Evolutionary conservation across 495 filamentous ascomycete genomes (phyloP), one percentile per base, ranked within the genome.

Genomic region (Lophiostoma macrostomum): DNA sequence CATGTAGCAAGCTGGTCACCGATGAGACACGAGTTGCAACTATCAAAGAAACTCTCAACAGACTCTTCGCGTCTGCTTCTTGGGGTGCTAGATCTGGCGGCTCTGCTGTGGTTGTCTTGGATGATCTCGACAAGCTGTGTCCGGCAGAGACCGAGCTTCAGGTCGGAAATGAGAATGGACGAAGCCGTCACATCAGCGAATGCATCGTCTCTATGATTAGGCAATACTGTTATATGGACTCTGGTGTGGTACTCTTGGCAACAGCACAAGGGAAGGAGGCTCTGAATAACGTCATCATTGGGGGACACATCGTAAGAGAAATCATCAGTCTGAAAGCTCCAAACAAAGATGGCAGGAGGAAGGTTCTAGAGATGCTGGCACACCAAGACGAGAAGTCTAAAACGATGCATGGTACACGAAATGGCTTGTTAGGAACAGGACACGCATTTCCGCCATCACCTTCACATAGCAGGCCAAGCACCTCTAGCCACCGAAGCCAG

Each of bases 91-190:
- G 90, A 40, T 78, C 90, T 10, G 90, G 88, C 32, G 91, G 93
- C 5, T 83, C 80, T 51, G 77, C 91, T 0, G 60, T 96, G 4
- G 83, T 98, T 12, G 80, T 98, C 32, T 73, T 98, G 2, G 93
- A 98, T 63, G 93, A 98, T 56, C 74, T 98, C 8, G 94, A 98
- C 66, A 86, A 85, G 54, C 73, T 98, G 8, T 96, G 93, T 65
- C 90, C 91, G 0, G 83, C 81, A 0, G 93, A 97, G 69, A 95
- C 89, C 0, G 93, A 97, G 66, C 73, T 96, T 23, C 86, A 95
- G 69, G 88, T 94, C 6, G 90, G 88, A 46, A 86, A 83, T 34
- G 90, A 98, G 59, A 96, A 96, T 58, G 86, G 83, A 16, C 84
- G 94, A 24, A 96, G 90, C 59, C 79, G 88, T 3, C 94, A 96